These are phyloP conservation scores for Penicillium coprophilum DNA, from an alignment of 495 filamentous ascomycete species.

Conservation along the genomic window DNA sequence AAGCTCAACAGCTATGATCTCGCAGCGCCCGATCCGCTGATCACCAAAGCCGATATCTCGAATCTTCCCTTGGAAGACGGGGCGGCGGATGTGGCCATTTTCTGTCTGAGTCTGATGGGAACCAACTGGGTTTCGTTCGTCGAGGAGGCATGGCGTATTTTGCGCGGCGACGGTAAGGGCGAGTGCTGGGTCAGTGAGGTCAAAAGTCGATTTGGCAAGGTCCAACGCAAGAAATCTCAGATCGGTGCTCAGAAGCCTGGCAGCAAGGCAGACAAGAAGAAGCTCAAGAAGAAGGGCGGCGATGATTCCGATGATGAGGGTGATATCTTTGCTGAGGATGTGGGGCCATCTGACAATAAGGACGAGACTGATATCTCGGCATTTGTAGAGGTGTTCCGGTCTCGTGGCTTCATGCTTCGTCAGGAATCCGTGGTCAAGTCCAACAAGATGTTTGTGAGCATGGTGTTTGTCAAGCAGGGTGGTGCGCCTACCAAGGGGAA, in stretches of 20 bases:
- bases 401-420: constrained; percentile 73
- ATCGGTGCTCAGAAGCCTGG: constrained; percentile 63
- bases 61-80: constrained; percentile 71
- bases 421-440: constrained; percentile 67
- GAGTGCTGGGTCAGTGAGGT: constrained; percentile 97
- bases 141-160: constrained; percentile 87
- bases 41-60: constrained; percentile 86
- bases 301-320: constrained; percentile 47
- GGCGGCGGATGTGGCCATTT: constrained; percentile 79
- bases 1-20: constrained; percentile 67
- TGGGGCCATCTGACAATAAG: constrained; percentile 30
- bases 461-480: constrained; percentile 83
- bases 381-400: constrained; percentile 78
- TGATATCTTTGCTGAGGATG: constrained; percentile 51
- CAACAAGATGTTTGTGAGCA: constrained; percentile 98
- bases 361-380: constrained; percentile 82
- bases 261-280: constrained; percentile 56
- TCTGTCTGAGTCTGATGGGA: constrained; percentile 96
- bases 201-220: constrained; percentile 80
- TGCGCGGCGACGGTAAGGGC: constrained; percentile 76
- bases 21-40: constrained; percentile 61
- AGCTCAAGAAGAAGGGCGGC: constrained; percentile 39
- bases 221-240: constrained; percentile 54
- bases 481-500: constrained; percentile 67
- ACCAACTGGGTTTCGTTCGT: constrained; percentile 97